Conservation (phyloP, 192 early-diverging fungal species). For the Backusella macrospora region DNA sequence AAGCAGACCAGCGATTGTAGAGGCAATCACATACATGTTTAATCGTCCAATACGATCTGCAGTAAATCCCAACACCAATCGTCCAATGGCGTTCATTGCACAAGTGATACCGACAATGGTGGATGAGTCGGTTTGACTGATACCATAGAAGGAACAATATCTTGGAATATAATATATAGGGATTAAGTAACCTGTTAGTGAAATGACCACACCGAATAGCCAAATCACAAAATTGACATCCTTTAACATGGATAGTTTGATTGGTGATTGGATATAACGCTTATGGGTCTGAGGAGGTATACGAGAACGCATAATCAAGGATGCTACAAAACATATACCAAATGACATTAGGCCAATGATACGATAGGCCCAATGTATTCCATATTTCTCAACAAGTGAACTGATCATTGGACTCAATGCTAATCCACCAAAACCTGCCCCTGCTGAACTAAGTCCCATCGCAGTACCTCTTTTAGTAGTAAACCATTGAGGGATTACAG, state of each 20-base stretch:
- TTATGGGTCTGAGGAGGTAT: background rate
- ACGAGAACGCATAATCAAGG: constrained; percentile 25
- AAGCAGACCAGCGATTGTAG: constrained; percentile 18
- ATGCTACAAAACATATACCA: constrained; percentile 31
- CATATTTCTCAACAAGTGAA: constrained; percentile 55
- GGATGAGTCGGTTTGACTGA: constrained; percentile 13
- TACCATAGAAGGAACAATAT: constrained; percentile 16
- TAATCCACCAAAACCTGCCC: constrained; percentile 70
- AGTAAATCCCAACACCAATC: constrained; percentile 25
- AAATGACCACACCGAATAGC: constrained; percentile 28
- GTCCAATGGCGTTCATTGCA: constrained; percentile 33
- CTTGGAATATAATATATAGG: constrained; percentile 43
- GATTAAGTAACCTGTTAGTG: constrained; percentile 44
- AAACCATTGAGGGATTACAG: constrained; percentile 57
- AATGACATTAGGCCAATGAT: constrained; percentile 62
- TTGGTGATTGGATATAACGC: constrained; percentile 6
- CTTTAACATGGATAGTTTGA: constrained; percentile 28
- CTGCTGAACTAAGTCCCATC: constrained; percentile 57
- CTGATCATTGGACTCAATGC: constrained; percentile 25
- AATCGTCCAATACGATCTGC: constrained; percentile 34
- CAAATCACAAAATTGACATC: constrained; percentile 37
- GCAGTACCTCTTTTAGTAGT: constrained; percentile 59
- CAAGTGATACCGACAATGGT: constrained; percentile 23
- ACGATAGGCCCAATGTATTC: constrained; percentile 50
- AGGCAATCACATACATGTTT: constrained; percentile 31